A percentile compares a stretch with the other conserved stretches of the same genome.
These are phyloP conservation scores for Penicillium steckii DNA, from an alignment of 495 filamentous ascomycete genomes.

Conservation along the genomic window DNA sequence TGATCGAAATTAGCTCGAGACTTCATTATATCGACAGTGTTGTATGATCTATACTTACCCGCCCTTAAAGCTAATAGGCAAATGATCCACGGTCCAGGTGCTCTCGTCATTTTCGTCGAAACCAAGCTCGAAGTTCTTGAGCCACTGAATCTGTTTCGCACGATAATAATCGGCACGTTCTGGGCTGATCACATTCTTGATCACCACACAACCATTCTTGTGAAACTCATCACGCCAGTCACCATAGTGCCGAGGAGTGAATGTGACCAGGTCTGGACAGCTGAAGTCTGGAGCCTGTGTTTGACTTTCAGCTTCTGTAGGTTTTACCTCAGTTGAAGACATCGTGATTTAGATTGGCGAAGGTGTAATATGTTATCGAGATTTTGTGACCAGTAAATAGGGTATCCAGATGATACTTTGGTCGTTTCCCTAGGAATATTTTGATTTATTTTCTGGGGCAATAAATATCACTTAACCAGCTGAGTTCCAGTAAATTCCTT, in stretches of 20 bases:
- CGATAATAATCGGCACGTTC: constrained; percentile 31
- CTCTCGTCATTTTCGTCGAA: constrained; percentile 36
- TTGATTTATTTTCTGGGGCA: background rate
- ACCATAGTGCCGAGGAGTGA: constrained; percentile 24
- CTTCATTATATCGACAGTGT: too few relatives aligned
- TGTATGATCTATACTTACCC: constrained; percentile 14
- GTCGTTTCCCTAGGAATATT: background rate
- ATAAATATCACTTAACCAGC: constrained; percentile 1
- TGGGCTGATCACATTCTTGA: constrained; percentile 30
- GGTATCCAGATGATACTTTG: too few relatives aligned
- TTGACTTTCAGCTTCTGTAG: background rate
- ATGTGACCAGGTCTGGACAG: constrained; percentile 17
- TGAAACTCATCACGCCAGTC: constrained; percentile 13
- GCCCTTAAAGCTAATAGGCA: constrained; percentile 38
- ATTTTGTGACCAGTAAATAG: too few relatives aligned
- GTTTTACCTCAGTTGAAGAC: constrained; percentile 7
- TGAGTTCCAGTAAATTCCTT: background rate
- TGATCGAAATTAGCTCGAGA: background rate
- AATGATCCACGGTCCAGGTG: constrained; percentile 40
- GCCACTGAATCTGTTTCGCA: constrained; percentile 37
- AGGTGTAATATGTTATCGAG: background rate
- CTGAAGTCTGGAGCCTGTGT: background rate
- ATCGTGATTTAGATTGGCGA: background rate
- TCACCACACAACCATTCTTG: constrained; percentile 6
- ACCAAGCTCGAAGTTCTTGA: constrained; percentile 37